A percentile compares a stretch with the other conserved stretches of the same genome.
Evolutionary conservation across 2,329 filamentous ascomycete genomes (phyloP).

Genomic region (Balansia obtecta): DNA sequence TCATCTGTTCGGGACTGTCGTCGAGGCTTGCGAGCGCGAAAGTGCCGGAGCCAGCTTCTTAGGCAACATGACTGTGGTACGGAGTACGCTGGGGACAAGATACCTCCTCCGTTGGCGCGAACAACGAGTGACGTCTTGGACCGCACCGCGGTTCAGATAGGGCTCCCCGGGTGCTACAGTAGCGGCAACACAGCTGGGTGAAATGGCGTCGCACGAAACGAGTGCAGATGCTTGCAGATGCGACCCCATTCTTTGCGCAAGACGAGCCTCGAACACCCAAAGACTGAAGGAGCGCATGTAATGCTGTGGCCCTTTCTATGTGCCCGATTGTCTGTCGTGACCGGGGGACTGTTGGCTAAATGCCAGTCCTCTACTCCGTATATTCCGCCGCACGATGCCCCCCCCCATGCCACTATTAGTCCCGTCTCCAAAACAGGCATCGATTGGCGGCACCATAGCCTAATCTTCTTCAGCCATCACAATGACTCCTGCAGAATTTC

Average conservation of each 20-base stretch:
- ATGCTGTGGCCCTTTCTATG: background rate
- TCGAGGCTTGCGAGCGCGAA: slow-evolving; percentile 18
- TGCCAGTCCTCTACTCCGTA: background rate
- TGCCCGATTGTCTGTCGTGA: background rate
- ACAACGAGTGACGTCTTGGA: too few species aligned
- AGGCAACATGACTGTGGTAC: too few species aligned
- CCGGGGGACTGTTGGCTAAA: background rate
- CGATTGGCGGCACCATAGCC: background rate
- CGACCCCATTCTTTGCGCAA: background rate
- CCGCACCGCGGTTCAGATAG: too few species aligned
- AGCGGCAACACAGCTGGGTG: too few species aligned
- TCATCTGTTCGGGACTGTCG: slow-evolving; percentile 8
- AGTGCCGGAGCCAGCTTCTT: too few species aligned
- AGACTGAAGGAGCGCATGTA: background rate
- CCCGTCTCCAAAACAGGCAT: background rate
- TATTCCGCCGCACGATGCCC: background rate
- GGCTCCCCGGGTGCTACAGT: too few species aligned
- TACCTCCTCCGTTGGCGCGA: too few species aligned
- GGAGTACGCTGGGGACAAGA: too few species aligned
- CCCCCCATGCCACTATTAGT: background rate
- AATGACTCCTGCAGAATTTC: slow-evolving; percentile 1
- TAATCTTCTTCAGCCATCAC: background rate
- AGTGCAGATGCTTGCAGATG: background rate
- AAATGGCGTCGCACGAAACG: too few species aligned
- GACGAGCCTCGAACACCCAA: background rate